Conservation (phyloP, 257 asterid species). For the Penstemon davidsonii region DNA sequence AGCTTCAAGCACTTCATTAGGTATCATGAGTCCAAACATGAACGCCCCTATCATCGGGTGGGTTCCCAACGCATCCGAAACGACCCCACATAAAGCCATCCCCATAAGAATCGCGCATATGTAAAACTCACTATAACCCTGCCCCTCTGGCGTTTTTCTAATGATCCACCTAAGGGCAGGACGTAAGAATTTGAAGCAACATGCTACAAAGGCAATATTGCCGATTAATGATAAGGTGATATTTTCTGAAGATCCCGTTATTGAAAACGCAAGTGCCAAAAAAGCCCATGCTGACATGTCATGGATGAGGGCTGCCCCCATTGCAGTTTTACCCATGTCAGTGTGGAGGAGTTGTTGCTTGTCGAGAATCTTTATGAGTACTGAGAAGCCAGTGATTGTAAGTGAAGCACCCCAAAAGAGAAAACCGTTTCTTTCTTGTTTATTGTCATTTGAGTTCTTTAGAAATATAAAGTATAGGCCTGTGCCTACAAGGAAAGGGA, state of each 20-base stretch:
- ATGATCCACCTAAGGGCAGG: constrained; percentile 71
- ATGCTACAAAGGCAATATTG: constrained; percentile 36
- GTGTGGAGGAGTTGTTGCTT: constrained; percentile 64
- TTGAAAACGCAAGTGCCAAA: constrained; percentile 48
- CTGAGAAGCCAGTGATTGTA: constrained; percentile 61
- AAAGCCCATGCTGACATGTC: constrained; percentile 70
- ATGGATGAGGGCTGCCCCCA: constrained; percentile 50
- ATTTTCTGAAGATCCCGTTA: constrained; percentile 30
- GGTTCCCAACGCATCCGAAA: constrained; percentile 71
- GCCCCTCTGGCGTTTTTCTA: constrained; percentile 66
- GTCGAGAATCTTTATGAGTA: constrained; percentile 58
- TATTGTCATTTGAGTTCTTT: neutral
- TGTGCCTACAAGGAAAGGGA: constrained; percentile 60
- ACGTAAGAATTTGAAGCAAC: constrained; percentile 53
- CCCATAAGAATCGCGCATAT: constrained; percentile 64
- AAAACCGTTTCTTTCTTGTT: constrained; percentile 34
- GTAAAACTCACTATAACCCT: constrained; percentile 80
- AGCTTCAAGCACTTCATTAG: constrained; percentile 69
- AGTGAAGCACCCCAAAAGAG: constrained; percentile 81
- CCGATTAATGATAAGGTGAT: constrained; percentile 51
- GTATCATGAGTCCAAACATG: constrained; percentile 71
- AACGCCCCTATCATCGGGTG: constrained; percentile 95
- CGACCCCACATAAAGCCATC: constrained; percentile 47
- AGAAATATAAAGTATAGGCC: constrained; percentile 42
- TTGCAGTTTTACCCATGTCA: constrained; percentile 68